Evolutionary conservation across 257 asterid genomes (phyloP).

Genomic region (Nicotiana knightiana): DNA sequence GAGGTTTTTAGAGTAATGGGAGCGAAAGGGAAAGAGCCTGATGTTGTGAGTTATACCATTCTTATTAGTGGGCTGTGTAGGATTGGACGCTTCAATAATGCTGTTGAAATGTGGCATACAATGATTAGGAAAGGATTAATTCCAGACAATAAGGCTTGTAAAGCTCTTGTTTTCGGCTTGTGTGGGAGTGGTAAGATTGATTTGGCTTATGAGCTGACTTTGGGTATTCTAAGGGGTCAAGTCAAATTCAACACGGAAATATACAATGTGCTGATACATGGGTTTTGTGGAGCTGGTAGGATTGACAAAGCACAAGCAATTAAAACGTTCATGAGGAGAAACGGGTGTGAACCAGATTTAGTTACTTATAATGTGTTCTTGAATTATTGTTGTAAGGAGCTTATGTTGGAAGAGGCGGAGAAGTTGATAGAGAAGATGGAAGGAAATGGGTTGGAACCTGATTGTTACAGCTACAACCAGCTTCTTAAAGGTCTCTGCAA

Average conservation of each 20-base stretch:
- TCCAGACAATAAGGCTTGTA: constrained; percentile 74
- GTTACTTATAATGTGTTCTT: constrained; percentile 68
- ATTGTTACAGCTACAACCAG: constrained; percentile 76
- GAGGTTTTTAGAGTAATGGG: constrained; percentile 55
- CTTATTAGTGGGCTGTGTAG: constrained; percentile 56
- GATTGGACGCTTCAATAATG: constrained; percentile 51
- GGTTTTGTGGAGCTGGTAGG: constrained; percentile 78
- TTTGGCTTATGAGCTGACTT: constrained; percentile 89
- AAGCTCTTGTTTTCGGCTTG: constrained; percentile 80
- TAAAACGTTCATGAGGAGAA: constrained; percentile 68
- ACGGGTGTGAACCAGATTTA: constrained; percentile 84
- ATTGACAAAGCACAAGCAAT: constrained; percentile 82
- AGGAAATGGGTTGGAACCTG: constrained; percentile 56
- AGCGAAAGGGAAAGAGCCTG: constrained; percentile 67
- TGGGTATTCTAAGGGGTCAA: constrained; percentile 78
- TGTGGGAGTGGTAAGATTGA: constrained; percentile 72
- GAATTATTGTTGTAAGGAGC: constrained; percentile 63
- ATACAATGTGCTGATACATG: constrained; percentile 67
- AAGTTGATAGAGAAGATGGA: constrained; percentile 68
- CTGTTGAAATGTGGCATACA: constrained; percentile 62
- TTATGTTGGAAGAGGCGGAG: constrained; percentile 71
- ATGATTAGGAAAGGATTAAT: constrained; percentile 58
- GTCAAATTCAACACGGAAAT: constrained; percentile 46
- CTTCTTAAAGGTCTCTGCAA: constrained; percentile 81
- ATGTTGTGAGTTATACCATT: constrained; percentile 74